Evolutionary conservation across 768 basidiomycete genomes (phyloP), one percentile per base, ranked within the genome.

Genomic region (Sistotremastrum niveocremeum): DNA sequence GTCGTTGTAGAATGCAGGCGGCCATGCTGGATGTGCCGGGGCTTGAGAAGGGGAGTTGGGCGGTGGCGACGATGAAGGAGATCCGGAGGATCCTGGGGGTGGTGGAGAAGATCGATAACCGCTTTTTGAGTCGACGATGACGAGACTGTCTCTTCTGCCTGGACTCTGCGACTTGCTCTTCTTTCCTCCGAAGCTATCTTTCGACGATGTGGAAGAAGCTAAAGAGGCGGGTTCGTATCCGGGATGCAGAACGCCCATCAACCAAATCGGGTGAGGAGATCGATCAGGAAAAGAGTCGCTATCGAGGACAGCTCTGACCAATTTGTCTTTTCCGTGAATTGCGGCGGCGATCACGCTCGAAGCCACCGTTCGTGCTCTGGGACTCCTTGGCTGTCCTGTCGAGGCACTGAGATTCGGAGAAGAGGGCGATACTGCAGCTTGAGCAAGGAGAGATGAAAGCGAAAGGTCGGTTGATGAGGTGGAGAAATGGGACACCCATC

Each of bases 271-370:
- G 12, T 91, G 86, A 0, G 72, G 57, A 45, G 79, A 90, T 56
- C 73, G 80, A 60, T 95, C 90, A 2, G 85, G 87, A 3, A 73
- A 76, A 11, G 89, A 77, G 62, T 97, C 93, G 53, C 77, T 77
- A 64, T 97, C 93, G 50, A 94, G 71, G n/a, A 97, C 68, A 63
- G 90, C 87, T 39, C 89, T 72, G 69, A 90, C 77, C 3, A 84
- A 86, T 60, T 83, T 84, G 66, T 86, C 84, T 53, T 81, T 82
- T 37, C 83, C 78, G 54, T 81, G 76, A 55, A 77, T 80, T 2
- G 80, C 81, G 0, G 79, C 81, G 1, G 76, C 72, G 42, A 86
- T 66, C 8, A 86, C 65, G 20, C 46, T 44, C 6, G 49, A 45
- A 1, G 78, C 70, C 11, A 20, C 20, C 20, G 20, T 20, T 20